Base-by-base conservation (phyloP, 2,329 filamentous ascomycete genomes). In the Torrubiella hemipterigena region DNA sequence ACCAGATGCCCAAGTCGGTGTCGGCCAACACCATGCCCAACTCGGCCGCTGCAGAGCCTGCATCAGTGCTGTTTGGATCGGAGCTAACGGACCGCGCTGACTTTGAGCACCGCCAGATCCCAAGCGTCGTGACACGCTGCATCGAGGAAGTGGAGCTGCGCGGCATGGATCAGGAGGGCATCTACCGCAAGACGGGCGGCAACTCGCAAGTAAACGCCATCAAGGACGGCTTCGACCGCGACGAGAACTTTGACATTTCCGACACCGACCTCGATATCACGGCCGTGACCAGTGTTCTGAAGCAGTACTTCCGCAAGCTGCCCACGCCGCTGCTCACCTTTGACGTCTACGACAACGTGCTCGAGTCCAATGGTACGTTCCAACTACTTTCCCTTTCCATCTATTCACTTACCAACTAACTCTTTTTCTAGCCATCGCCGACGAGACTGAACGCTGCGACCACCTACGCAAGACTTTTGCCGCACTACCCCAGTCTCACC, bases 151-250 rank as follows among this genome's bases (percentile, higher is more conserved):
- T 98, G 23, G 91, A 98, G 55, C 63, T 91, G 15, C 78, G 91
- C 51, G 91, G 89, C 57, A 94, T 98, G 84, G 87, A 96, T 47
- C 74, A 93, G 44, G 91, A 96, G 59, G 91, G 91, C 39, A 93
- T 98, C 45, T 98, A 98, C 61, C 78, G 91, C 48, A 98, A 98
- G 67, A 94, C 87, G 30, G 91, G 91, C 35, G 91, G 87, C 42
- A 86, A 81, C 46, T 85, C 83, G 7, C 85, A 93, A 53, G 81
- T 94, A 51, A 93, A 93, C 54, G 68, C 73, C 47, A 83, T 98
- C 44, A 84, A 89, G 48, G 82, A 87, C 42, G 86, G 87, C 10
- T 96, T 98, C 51, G 87, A 95, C 54, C 80, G 77, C 53, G 79
- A 73, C 36, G 73, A 81, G 41, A 83, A 89, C 48, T 91, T 77